Conservation (phyloP, 257 asterid species). For the Solanum microdontum region DNA sequence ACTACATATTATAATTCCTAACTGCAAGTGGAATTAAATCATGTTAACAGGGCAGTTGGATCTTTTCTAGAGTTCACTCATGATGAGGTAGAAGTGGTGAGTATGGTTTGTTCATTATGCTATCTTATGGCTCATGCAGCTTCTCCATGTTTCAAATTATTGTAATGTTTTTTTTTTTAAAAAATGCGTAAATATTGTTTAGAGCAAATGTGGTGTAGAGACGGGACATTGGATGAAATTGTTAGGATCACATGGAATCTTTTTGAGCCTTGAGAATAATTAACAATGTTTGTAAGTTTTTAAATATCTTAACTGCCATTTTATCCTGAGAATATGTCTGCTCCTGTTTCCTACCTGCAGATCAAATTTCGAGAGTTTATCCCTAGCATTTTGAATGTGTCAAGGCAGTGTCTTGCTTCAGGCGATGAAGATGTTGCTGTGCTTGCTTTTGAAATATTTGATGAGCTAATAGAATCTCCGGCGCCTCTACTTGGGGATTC, state of each 20-base stretch:
- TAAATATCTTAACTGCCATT: background rate
- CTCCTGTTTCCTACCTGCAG: constrained; percentile 26
- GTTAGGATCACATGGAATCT: background rate
- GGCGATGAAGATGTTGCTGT: constrained; percentile 97
- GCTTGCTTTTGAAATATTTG: constrained; percentile 96
- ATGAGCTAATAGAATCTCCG: constrained; percentile 97
- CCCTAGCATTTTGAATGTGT: constrained; percentile 90
- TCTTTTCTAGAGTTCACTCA: constrained; percentile 93
- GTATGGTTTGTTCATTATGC: constrained; percentile 16
- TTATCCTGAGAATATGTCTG: background rate
- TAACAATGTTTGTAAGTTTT: background rate
- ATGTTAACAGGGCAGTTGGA: constrained; percentile 92
- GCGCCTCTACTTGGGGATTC: constrained; percentile 99
- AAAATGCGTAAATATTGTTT: background rate
- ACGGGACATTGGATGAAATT: background rate
- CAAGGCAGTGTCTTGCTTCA: constrained; percentile 94
- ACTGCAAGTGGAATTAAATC: constrained; percentile 9
- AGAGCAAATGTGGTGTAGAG: background rate
- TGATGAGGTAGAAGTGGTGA: constrained; percentile 85
- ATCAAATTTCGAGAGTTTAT: constrained; percentile 87
- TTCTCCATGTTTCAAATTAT: background rate
- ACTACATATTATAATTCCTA: constrained; percentile 7
- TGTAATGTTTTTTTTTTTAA: background rate
- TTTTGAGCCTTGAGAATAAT: background rate
- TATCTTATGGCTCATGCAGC: background rate